Conservation (phyloP, 371 early-diverging fungal genomes). For the Lichtheimia hyalospora region DNA sequence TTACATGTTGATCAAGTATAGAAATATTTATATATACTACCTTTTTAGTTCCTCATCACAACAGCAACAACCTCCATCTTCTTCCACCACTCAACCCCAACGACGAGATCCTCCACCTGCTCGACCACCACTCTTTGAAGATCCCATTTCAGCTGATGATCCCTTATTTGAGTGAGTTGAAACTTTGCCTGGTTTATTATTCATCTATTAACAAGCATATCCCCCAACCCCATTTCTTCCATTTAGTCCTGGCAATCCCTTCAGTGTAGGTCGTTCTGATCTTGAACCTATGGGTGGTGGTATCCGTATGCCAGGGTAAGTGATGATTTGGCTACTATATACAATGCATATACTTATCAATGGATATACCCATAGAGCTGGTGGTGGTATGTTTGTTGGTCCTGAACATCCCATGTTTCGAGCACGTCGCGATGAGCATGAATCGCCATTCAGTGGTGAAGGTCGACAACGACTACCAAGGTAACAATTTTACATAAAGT, state of each 20-base stretch:
- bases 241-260: conserved; percentile 28
- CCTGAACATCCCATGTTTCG: conserved; percentile 92
- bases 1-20: no score
- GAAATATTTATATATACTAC: no score
- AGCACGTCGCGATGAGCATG: conserved; percentile 31
- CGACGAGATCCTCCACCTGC: neutral
- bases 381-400: conserved; percentile 87
- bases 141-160: conserved; percentile 34
- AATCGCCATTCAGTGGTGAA: conserved; percentile 39
- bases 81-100: conserved; percentile 7
- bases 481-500: conserved; percentile 20
- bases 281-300: conserved; percentile 52
- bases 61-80: neutral
- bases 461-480: conserved; percentile 52
- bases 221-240: neutral
- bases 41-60: neutral
- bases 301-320: conserved; percentile 51
- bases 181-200: no score
- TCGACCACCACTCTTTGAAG: conserved; percentile 32
- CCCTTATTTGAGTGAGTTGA: conserved; percentile 21
- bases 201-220: no score
- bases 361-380: conserved; percentile 18
- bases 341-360: no score
- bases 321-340: neutral
- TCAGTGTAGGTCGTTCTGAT: conserved; percentile 62